These are phyloP conservation scores for Allium sativum DNA, from an alignment of 106 monocot species.

Conservation along the genomic window DNA sequence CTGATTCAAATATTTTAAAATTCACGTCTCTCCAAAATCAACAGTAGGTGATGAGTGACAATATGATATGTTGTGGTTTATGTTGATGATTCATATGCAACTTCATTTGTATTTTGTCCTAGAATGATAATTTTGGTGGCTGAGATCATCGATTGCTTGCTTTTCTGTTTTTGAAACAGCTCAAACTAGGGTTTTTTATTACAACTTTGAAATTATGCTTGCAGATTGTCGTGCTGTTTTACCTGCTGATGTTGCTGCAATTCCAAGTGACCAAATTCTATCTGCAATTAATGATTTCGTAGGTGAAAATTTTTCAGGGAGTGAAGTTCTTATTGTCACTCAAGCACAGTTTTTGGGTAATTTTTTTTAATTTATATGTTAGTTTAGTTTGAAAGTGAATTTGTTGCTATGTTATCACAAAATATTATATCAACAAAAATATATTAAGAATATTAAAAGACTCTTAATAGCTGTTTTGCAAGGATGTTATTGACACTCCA, in stretches of 20 bases:
- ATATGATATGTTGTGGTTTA: no score
- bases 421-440: neutral
- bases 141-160: no score
- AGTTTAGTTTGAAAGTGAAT: neutral
- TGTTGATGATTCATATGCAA: no score
- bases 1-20: no score
- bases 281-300: neutral
- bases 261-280: neutral
- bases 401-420: neutral
- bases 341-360: conserved; percentile 18
- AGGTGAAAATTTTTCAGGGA: neutral
- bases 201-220: neutral
- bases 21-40: no score
- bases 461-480: neutral
- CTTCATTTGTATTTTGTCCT: no score
- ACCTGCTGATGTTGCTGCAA: neutral
- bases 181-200: no score
- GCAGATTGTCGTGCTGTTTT: neutral
- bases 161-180: no score
- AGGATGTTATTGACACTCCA: no score
- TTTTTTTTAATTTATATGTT: conserved; percentile 1
- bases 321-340: conserved; percentile 24
- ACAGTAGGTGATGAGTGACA: no score
- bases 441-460: neutral
- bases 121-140: no score